phyloP scores from a whole-genome alignment of 2,329 filamentous ascomycete species.

The Pseudogymnoascus sp. region DNA sequence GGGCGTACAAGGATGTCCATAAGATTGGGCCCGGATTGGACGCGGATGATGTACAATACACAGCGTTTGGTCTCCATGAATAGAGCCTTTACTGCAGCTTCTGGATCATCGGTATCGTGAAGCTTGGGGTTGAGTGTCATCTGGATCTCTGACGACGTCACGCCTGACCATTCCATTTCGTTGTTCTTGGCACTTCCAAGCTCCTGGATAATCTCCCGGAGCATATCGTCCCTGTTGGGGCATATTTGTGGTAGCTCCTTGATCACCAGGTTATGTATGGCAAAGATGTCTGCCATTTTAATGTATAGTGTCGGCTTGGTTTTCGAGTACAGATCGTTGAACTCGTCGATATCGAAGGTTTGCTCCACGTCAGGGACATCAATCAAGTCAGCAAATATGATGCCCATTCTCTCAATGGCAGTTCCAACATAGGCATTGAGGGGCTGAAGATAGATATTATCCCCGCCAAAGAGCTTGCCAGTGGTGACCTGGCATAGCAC shows the following conservation, averaged over 20 bases:
- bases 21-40: constrained; percentile 86
- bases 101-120: constrained; percentile 84
- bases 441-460: constrained; percentile 92
- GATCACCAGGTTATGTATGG: constrained; percentile 83
- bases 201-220: constrained; percentile 87
- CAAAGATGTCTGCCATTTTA: constrained; percentile 96
- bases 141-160: constrained; percentile 75
- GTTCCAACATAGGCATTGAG: constrained; percentile 87
- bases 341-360: constrained; percentile 97
- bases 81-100: constrained; percentile 81
- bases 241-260: constrained; percentile 72
- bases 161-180: constrained; percentile 83
- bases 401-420: constrained; percentile 69
- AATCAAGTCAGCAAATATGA: constrained; percentile 71
- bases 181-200: constrained; percentile 94
- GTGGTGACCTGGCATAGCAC: constrained; percentile 82
- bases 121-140: constrained; percentile 86
- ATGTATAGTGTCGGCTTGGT: constrained; percentile 98
- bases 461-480: constrained; percentile 84
- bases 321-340: constrained; percentile 94
- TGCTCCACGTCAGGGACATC: constrained; percentile 78
- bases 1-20: constrained; percentile 92
- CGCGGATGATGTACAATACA: constrained; percentile 92
- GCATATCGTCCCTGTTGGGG: constrained; percentile 72
- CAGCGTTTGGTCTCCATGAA: constrained; percentile 99